These are phyloP conservation scores for Syncephalastrum contaminatum DNA, from an alignment of 371 early-diverging fungal species.

Conservation along the genomic window DNA sequence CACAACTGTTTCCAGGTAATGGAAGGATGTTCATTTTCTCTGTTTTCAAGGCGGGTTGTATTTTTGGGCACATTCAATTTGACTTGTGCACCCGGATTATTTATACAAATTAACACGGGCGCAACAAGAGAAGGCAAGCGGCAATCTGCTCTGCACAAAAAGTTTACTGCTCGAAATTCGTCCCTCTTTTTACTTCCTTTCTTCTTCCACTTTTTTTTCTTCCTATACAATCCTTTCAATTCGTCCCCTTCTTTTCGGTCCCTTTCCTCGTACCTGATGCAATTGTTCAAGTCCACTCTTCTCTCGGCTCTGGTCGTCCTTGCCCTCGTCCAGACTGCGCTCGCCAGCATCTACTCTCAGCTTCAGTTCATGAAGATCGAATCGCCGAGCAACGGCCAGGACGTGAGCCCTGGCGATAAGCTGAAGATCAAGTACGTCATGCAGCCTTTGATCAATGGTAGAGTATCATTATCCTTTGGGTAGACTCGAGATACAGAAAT, in stretches of 20 bases:
- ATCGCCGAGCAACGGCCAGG: constrained; percentile 38
- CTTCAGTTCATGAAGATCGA: constrained; percentile 48
- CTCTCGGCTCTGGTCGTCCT: constrained; percentile 14
- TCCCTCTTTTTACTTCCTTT: too few relatives aligned
- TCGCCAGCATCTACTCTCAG: constrained; percentile 42
- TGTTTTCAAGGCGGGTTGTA: constrained; percentile 4
- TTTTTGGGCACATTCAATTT: constrained; percentile 7
- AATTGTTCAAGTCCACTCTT: constrained; percentile 13
- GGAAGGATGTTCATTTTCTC: constrained; percentile 3
- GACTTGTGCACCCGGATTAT: constrained; percentile 7
- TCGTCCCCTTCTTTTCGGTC: not conserved
- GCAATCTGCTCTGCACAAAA: too few relatives aligned
- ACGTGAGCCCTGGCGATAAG: constrained; percentile 35
- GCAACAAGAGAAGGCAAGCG: too few relatives aligned
- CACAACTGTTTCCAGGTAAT: too few relatives aligned
- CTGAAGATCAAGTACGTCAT: constrained; percentile 42
- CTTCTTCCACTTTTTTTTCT: not conserved
- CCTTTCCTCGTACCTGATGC: constrained; percentile 11
- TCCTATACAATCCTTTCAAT: not conserved
- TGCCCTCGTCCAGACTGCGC: constrained; percentile 25
- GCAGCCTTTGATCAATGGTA: constrained; percentile 48
- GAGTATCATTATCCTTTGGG: not conserved
- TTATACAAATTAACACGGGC: not conserved
- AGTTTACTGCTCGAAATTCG: too few relatives aligned
- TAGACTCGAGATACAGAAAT: constrained; percentile 2